Evolutionary conservation across 2,329 filamentous ascomycete genomes (phyloP).

Genomic region (Botrytis deweyae): DNA sequence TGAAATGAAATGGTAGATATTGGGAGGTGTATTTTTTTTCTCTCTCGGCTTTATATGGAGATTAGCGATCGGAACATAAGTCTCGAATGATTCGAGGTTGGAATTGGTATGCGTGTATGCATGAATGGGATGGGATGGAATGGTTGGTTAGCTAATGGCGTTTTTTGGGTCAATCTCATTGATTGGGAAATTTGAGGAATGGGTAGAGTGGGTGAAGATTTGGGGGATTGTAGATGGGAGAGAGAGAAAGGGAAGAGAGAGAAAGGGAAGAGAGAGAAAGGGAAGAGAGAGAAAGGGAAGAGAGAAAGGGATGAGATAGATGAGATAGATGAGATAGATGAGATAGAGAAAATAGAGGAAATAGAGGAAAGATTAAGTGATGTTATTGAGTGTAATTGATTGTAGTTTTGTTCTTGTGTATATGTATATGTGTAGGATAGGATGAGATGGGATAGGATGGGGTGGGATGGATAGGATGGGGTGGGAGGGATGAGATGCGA

Average conservation of each 20-base stretch:
- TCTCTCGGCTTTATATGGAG: background rate
- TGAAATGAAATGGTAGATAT: slow-evolving; percentile 16
- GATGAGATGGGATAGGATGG: too few species aligned
- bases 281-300: background rate
- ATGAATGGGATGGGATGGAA: background rate
- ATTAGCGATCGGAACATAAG: background rate
- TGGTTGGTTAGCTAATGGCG: slow-evolving; percentile 5
- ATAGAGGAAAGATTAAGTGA: background rate
- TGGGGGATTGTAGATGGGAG: background rate
- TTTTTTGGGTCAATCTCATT: background rate
- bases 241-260: background rate
- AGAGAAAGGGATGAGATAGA: too few species aligned
- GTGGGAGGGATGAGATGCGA: too few species aligned
- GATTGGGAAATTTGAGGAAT: background rate
- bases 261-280: too few species aligned
- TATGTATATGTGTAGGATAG: background rate
- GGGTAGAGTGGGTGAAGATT: background rate
- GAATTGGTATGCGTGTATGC: background rate
- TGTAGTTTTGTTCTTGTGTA: background rate
- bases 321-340: background rate
- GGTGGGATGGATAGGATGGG: too few species aligned
- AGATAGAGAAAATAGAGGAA: background rate
- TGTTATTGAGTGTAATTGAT: background rate
- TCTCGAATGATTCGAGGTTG: background rate
- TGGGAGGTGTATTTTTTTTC: background rate